Evolutionary conservation across 2,329 filamentous ascomycete species (phyloP), one percentile per base, ranked within the genome.

Genomic region (Tolypocladium endophyticum): DNA sequence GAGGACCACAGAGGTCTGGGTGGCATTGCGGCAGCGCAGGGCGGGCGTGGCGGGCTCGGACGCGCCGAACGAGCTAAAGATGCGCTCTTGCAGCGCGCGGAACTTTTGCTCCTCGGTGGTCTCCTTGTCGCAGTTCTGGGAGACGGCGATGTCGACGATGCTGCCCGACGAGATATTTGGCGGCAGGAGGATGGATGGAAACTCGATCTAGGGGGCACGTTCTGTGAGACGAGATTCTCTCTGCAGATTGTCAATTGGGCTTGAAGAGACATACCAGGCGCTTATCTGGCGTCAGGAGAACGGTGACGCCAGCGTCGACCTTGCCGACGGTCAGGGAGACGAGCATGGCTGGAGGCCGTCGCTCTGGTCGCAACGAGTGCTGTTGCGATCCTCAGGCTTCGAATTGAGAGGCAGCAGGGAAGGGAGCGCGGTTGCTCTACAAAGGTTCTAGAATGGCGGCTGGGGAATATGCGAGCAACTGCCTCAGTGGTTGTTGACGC

Each of bases 241-340:
- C 28, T 20, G 20, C 11, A 11, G 47, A 1, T n/a, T n/a, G 47
- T 18, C 45, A 53, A 25, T 36, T 53, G 39, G 12, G 55, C 35
- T 57, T 20, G 41, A 16, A 55, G 28, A 35, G 23, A 59, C 87
- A 70, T 85, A 97, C 93, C 69, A 99, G 83, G 72, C 94, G 88
- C 77, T 97, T 97, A 76, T 99, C 94, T 72, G 96, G 89, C 55
- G 94, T 99, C 71, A 99, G 80, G 59, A 99, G 87, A 63, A 99
- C 94, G 56, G 94, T 96, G 72, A 99, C 93, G 76, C 94, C 94
- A 70, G 94, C 94, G 77, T 99, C 94, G 77, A 99, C 94, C 80
- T 99, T 99, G 81, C 94, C 94, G 76, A 99, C 94, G 57, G 93
- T 97, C 72, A 99, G 83, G 66, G 94, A 97, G 77, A 99, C 90